phyloP scores from a whole-genome alignment of 352 stramenopile genomes.

The Pilasporangium apinafurcum region DNA sequence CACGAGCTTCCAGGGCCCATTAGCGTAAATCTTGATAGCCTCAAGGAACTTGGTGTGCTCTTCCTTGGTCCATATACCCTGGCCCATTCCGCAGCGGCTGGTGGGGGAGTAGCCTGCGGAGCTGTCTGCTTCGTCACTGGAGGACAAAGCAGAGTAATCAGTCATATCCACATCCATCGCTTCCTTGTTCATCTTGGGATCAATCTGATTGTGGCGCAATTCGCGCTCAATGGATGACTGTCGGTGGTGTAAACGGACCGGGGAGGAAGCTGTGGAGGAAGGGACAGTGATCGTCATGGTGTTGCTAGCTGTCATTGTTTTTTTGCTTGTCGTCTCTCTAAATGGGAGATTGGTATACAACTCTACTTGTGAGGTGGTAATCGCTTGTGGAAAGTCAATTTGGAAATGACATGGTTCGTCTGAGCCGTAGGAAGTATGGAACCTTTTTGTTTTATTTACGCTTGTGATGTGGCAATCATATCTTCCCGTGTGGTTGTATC shows the following conservation, averaged over 20 bases:
- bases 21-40: conserved; percentile 65
- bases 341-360: neutral
- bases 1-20: conserved; percentile 62
- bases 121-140: conserved; percentile 1
- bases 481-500: no score
- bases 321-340: no score
- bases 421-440: no score
- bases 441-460: no score
- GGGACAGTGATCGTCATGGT: conserved; percentile 4
- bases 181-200: neutral
- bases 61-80: conserved; percentile 51
- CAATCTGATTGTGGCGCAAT: conserved; percentile 1
- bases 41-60: conserved; percentile 70
- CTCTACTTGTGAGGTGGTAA: neutral
- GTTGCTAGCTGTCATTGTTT: neutral
- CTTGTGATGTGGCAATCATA: no score
- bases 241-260: no score
- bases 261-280: no score
- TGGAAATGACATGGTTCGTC: no score
- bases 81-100: conserved; percentile 22
- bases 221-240: neutral
- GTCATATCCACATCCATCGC: neutral
- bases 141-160: no score
- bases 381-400: conserved; percentile 5
- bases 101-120: conserved; percentile 1